phyloP scores from a whole-genome alignment of 2,329 filamentous ascomycete genomes.

The Ophiostoma quercus region DNA sequence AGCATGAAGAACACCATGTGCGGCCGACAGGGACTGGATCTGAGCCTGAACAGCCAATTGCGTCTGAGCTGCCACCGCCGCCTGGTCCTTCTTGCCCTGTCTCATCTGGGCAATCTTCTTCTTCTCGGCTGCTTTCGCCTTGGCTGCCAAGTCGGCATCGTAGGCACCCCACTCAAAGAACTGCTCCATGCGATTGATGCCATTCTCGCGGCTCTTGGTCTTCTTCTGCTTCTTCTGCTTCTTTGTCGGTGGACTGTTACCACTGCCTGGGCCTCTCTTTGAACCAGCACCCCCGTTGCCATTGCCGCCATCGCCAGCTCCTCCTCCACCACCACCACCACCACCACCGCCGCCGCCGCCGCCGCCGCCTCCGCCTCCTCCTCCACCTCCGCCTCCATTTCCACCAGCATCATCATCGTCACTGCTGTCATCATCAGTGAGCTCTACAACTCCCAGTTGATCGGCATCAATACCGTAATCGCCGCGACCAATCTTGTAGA shows the following conservation, averaged over 20 bases:
- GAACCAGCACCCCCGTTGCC: background rate
- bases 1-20: background rate
- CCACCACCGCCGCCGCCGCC: background rate
- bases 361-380: background rate
- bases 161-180: conserved; percentile 15
- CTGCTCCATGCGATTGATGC: background rate
- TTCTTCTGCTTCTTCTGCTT: background rate
- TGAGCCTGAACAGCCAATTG: background rate
- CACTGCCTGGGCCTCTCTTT: background rate
- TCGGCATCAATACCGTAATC: background rate
- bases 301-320: background rate
- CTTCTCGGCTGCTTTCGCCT: background rate
- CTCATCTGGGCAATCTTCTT: background rate
- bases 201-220: background rate
- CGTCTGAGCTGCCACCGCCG: background rate
- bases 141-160: background rate
- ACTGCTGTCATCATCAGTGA: background rate
- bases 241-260: background rate
- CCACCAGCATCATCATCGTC: background rate
- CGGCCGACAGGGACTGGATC: background rate
- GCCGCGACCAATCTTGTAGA: background rate
- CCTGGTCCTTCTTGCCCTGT: background rate
- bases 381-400: background rate
- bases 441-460: background rate
- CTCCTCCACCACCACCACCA: background rate